Conservation (phyloP, 2,329 filamentous ascomycete species). For the Orbilia ellipsospora region DNA sequence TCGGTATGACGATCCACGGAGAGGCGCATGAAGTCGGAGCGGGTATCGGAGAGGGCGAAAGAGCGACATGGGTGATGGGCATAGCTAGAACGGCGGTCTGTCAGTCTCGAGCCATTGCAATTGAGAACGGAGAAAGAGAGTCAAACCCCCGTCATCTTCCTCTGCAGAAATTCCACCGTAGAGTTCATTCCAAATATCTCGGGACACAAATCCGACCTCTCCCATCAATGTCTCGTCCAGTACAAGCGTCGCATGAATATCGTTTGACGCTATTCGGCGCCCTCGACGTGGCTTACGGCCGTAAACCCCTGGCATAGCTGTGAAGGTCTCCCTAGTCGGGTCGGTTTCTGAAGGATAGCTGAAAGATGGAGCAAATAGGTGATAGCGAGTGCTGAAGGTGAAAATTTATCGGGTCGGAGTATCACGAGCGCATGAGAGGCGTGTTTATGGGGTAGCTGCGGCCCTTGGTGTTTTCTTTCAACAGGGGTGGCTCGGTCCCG, state of each 20-base stretch:
- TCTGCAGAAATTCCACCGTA: conserved; percentile 71
- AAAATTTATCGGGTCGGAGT: conserved; percentile 15
- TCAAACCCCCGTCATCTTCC: conserved; percentile 64
- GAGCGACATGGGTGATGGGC: conserved; percentile 63
- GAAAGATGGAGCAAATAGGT: neutral
- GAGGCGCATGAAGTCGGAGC: conserved; percentile 68
- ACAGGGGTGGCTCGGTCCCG: conserved; percentile 24
- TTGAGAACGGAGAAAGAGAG: neutral
- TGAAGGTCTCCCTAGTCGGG: neutral
- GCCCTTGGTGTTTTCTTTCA: conserved; percentile 31
- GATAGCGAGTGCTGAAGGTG: conserved; percentile 12
- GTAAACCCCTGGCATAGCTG: conserved; percentile 65
- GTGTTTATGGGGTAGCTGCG: conserved; percentile 51
- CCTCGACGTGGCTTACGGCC: conserved; percentile 46
- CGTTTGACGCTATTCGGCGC: conserved; percentile 70
- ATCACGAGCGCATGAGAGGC: conserved; percentile 40
- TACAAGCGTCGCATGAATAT: conserved; percentile 73
- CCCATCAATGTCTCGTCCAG: conserved; percentile 87
- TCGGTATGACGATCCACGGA: conserved; percentile 86
- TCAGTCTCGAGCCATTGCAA: conserved; percentile 15
- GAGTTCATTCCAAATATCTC: conserved; percentile 84
- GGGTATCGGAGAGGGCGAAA: conserved; percentile 63
- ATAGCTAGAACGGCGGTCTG: conserved; percentile 60
- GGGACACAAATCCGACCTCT: conserved; percentile 85
- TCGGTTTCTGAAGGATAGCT: neutral